Evolutionary conservation across 1,139 yeast genomes (phyloP), one percentile per base, ranked within the genome.

Genomic region (Hansenula lynferdii): DNA sequence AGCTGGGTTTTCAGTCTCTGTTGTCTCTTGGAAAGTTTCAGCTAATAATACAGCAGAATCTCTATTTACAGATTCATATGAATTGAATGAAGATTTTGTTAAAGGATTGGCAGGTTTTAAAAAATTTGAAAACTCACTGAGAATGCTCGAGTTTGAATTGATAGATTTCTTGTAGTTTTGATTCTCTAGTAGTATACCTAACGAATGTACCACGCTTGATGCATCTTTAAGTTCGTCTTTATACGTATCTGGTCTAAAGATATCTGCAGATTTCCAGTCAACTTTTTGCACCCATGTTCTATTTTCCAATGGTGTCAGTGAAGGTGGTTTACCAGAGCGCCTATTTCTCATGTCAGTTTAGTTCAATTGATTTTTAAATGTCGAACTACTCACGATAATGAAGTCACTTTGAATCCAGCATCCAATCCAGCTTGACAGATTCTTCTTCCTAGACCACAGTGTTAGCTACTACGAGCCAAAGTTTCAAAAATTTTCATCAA

Each of bases 161-260:
- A 77, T 62, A 12, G 67, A 50, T 36, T 67, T 62, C 58, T 89
- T 89, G 60, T 89, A 89, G 26, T 72, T 62, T 39, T 66, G 75
- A 47, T 82, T 73, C 50, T 85, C 92, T 35, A 86, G 64, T 11
- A 87, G 61, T 14, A 84, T 69, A 0, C 97, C 97, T 43, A 89
- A 68, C 0, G 92, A 73, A 56, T 87, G 96, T n/a, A 89, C 90
- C 2, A 87, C 92, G 0, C 85, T 79, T 35, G 70, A 69, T 2
- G 78, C 74, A 29, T 70, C 68, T 24, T 55, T 45, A 27, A 87
- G 56, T 31, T 70, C 61, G 5, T 66, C 57, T 19, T 56, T 49
- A 56, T 85, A 85, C 0, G 81, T 65, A 1, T 67, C 57, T 0
- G 89, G 85, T 22, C 79, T 64, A 51, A 85, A 82, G 1, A 86